Conservation (phyloP, 2,329 filamentous ascomycete genomes). For the Cercospora beticola region DNA sequence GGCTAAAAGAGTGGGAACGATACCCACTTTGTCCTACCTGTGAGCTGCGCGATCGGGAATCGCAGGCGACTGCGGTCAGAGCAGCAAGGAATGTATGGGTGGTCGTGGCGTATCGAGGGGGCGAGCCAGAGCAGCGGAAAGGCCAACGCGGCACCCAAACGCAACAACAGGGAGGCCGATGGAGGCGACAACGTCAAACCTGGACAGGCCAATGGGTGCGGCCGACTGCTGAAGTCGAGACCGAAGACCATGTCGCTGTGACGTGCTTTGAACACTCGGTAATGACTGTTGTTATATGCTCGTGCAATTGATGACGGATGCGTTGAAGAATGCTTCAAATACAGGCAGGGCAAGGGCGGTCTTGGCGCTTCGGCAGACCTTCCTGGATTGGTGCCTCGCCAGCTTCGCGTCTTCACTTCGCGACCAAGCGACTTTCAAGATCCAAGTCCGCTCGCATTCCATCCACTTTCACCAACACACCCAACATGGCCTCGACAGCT, state of each 20-base stretch:
- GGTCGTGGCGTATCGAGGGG: background rate
- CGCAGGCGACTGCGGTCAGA: too few species aligned
- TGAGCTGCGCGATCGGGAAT: background rate
- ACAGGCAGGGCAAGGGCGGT: too few species aligned
- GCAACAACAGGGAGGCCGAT: background rate
- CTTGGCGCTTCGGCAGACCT: background rate
- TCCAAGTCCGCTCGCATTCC: background rate
- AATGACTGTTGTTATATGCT: too few species aligned
- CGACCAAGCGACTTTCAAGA: background rate
- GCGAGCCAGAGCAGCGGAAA: background rate
- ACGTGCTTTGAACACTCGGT: too few species aligned
- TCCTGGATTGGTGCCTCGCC: background rate
- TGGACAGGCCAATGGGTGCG: too few species aligned
- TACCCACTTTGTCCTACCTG: background rate
- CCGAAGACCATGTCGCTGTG: too few species aligned
- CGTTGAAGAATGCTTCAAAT: background rate
- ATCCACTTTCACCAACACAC: background rate
- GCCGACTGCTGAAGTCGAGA: too few species aligned
- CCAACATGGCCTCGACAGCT: conserved; percentile 30
- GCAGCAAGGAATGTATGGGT: background rate
- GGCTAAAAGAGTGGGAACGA: background rate
- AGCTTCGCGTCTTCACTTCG: conserved; percentile 6
- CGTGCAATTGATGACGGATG: background rate
- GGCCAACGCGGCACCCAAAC: background rate
- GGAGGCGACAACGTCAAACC: background rate